phyloP scores from a whole-genome alignment of 257 asterid genomes.

The Apocynum venetum region DNA sequence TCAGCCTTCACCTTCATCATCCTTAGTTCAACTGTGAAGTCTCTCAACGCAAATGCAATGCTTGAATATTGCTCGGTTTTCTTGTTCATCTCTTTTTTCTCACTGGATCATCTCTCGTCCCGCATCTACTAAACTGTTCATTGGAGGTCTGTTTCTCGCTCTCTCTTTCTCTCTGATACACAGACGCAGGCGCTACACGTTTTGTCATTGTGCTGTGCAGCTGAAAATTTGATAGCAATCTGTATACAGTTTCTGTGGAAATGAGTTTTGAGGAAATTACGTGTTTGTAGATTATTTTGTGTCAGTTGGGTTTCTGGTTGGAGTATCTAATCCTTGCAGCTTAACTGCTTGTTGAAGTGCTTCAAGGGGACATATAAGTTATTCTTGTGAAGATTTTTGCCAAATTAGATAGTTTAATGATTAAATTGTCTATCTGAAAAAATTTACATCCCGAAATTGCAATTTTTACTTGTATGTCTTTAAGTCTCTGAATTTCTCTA shows the following conservation, averaged over 20 bases:
- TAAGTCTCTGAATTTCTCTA: no score
- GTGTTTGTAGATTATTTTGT: not conserved
- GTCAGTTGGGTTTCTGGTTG: not conserved
- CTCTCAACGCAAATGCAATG: conserved; percentile 5
- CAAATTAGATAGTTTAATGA: not conserved
- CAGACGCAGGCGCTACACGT: not conserved
- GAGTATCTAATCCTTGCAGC: not conserved
- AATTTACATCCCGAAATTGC: not conserved
- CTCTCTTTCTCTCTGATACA: not conserved
- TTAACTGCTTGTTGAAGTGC: conserved; percentile 12
- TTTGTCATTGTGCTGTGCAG: not conserved
- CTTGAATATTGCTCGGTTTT: not conserved
- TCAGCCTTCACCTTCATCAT: not conserved
- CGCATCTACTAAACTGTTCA: conserved; percentile 20
- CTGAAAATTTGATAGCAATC: not conserved
- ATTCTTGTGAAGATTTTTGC: not conserved
- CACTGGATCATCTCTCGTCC: conserved; percentile 16
- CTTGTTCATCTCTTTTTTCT: conserved; percentile 1
- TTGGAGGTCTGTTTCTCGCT: conserved; percentile 21
- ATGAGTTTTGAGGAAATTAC: not conserved
- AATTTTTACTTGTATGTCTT: no score
- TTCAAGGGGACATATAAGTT: not conserved
- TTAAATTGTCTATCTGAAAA: not conserved
- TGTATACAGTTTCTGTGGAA: not conserved
- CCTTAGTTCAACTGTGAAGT: not conserved